Conservation (phyloP, 257 asterid species). For the Solanum neorickii region DNA sequence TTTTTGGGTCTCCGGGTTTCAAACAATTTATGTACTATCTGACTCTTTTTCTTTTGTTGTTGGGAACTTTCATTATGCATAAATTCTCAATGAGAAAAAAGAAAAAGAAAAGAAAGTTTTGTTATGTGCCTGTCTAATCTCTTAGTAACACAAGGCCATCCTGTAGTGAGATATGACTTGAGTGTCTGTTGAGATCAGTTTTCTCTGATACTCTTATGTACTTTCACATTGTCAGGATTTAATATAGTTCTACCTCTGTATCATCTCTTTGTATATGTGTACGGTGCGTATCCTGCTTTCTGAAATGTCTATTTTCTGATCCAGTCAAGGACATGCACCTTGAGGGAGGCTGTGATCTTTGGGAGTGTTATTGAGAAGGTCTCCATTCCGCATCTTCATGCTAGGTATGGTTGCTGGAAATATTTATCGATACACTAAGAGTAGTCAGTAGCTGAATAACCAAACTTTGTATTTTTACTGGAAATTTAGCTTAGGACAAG, state of each 20-base stretch:
- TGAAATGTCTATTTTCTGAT: constrained; percentile 1
- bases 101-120: neutral
- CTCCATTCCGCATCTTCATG: constrained; percentile 87
- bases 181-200: neutral
- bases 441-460: neutral
- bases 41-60: neutral
- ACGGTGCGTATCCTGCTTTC: neutral
- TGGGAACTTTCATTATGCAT: neutral
- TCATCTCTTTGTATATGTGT: neutral
- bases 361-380: constrained; percentile 81
- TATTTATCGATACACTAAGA: neutral
- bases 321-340: constrained; percentile 73
- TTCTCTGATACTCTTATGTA: neutral
- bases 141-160: neutral
- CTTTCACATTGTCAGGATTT: neutral
- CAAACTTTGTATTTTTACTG: neutral
- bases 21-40: neutral
- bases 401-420: constrained; percentile 41
- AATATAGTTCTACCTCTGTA: neutral
- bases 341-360: constrained; percentile 82
- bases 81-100: neutral
- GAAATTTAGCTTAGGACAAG: neutral
- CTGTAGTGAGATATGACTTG: neutral
- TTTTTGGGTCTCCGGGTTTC: neutral
- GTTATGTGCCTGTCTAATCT: neutral